Base-by-base conservation (phyloP, 2,329 filamentous ascomycete species). In the Sporothrix inflata region DNA sequence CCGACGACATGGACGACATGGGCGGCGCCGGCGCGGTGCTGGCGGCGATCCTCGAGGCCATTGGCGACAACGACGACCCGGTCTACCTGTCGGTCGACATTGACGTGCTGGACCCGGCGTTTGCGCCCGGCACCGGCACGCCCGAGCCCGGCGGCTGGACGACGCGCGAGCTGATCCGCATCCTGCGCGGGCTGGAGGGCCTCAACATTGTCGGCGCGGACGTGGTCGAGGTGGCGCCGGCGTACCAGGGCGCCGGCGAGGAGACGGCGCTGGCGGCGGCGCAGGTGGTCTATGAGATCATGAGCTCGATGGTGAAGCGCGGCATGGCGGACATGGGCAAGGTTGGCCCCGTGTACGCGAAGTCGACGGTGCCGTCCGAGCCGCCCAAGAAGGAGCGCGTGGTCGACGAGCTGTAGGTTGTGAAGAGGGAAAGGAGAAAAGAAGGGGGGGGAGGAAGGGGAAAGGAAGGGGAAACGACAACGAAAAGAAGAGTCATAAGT, bases 91-190 rank as follows among this genome's bases (percentile, higher is more conserved):
- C 75, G 1, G 76, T 79, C 53, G 79, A 81, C 73, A 84, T 81
- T 66, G 80, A 81, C 75, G 80, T 81, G 63, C 76, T 81, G 27
- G 80, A 81, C 74, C 79, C 79, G 30, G 79, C 79, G 0, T 81
- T 81, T 71, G 80, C 79, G 19, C 78, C 78, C 0, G 78, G 78
- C 30, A 97, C 94, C 0, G 94, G 94, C 0, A 97, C 94, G 0
- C 94, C 94, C 0, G 94, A 97, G 83, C 92, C 94, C 0, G 94
- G 94, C 72, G 94, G 94, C 49, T 97, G 94, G 94, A 96, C 93
- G 6, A 97, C 92, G 24, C 85, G 94, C 69, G 94, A 97, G 84
- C 84, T 97, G 76, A 95, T 97, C 75, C 85, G 92, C 14, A 93
- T 97, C 72, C 81, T 97, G 79, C 85, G 94, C 42, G 94, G 93